A percentile compares a stretch with the other conserved stretches of the same genome.
phyloP scores from a whole-genome alignment of 2,329 filamentous ascomycete genomes.

The Microsporum canis region DNA sequence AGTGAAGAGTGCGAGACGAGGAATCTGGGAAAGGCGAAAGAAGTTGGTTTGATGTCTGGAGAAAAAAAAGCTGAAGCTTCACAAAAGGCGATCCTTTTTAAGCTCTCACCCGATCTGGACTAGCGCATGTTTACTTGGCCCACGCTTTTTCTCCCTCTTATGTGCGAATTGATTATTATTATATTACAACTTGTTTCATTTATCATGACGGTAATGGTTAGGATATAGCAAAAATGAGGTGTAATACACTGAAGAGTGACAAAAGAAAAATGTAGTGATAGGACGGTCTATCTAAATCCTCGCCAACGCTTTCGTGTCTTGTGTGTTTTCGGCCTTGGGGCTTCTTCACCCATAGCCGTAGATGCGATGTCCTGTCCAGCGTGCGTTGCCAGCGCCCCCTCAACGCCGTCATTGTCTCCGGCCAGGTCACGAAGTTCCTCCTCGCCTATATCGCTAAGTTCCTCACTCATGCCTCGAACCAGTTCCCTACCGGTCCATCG shows the following conservation, averaged over 20 bases:
- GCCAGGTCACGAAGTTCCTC: slow-evolving; percentile 67
- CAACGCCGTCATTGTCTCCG: slow-evolving; percentile 37
- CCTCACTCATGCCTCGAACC: slow-evolving; percentile 65
- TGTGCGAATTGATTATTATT: background rate
- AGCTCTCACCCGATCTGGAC: background rate
- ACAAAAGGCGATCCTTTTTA: background rate
- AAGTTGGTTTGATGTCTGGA: background rate
- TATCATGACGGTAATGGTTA: background rate
- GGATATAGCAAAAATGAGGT: background rate
- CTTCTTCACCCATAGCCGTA: background rate
- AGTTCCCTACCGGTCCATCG: slow-evolving; percentile 62
- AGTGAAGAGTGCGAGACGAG: background rate
- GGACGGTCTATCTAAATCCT: slow-evolving; percentile 18
- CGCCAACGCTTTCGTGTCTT: slow-evolving; percentile 24
- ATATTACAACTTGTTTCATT: background rate
- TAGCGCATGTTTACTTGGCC: background rate
- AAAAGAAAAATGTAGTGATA: background rate
- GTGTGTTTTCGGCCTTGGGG: slow-evolving; percentile 19
- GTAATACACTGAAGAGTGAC: background rate
- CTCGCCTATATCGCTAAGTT: slow-evolving; percentile 83
- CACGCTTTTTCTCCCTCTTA: background rate
- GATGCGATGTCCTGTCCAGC: background rate
- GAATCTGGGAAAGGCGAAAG: background rate
- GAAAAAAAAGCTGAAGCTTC: slow-evolving; percentile 1
- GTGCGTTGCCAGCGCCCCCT: slow-evolving; percentile 8